Percentiles rank a stretch among this genome's conserved stretches.
Conservation (phyloP, 2,329 filamentous ascomycete genomes). For the Sclerotinia sclerotiorum region DNA sequence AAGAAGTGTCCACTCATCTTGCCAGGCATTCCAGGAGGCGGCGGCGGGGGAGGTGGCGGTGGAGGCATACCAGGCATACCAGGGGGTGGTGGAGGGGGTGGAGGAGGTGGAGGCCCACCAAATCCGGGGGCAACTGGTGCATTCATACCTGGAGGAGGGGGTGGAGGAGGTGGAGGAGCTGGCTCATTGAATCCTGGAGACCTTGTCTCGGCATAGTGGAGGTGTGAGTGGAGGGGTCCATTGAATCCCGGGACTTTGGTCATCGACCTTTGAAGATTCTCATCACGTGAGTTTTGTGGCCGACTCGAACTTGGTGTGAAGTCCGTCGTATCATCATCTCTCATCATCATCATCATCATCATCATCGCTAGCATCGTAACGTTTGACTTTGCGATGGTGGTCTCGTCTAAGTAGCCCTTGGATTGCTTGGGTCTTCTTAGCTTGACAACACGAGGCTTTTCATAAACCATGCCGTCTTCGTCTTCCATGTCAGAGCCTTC, state of each 20-base stretch:
- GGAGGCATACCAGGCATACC: slow-evolving; percentile 47
- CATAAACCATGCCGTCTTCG: slow-evolving; percentile 56
- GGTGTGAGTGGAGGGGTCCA: slow-evolving; percentile 44
- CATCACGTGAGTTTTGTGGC: slow-evolving; percentile 54
- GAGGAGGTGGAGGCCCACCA: slow-evolving; percentile 42
- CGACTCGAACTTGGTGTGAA: slow-evolving; percentile 71
- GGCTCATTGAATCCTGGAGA: slow-evolving; percentile 34
- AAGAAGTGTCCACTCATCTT: slow-evolving; percentile 76
- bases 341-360: slow-evolving; percentile 39
- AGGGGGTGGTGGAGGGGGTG: slow-evolving; percentile 48
- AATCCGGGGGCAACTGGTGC: slow-evolving; percentile 27
- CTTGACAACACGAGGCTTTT: slow-evolving; percentile 76
- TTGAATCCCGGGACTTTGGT: slow-evolving; percentile 34
- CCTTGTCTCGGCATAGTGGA: slow-evolving; percentile 43
- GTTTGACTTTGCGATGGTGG: slow-evolving; percentile 74
- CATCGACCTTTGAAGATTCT: slow-evolving; percentile 29
- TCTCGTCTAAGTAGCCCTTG: slow-evolving; percentile 63
- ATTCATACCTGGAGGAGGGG: slow-evolving; percentile 35
- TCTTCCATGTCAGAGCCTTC: slow-evolving; percentile 43
- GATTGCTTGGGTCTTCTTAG: slow-evolving; percentile 68
- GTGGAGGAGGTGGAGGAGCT: slow-evolving; percentile 45
- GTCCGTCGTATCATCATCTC: slow-evolving; percentile 72
- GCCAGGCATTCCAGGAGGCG: slow-evolving; percentile 63
- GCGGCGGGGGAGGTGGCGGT: slow-evolving; percentile 51
- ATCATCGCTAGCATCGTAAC: slow-evolving; percentile 56